Conservation (phyloP, 1,284 basidiomycete genomes). For the Moesziomyces globuligerus region DNA sequence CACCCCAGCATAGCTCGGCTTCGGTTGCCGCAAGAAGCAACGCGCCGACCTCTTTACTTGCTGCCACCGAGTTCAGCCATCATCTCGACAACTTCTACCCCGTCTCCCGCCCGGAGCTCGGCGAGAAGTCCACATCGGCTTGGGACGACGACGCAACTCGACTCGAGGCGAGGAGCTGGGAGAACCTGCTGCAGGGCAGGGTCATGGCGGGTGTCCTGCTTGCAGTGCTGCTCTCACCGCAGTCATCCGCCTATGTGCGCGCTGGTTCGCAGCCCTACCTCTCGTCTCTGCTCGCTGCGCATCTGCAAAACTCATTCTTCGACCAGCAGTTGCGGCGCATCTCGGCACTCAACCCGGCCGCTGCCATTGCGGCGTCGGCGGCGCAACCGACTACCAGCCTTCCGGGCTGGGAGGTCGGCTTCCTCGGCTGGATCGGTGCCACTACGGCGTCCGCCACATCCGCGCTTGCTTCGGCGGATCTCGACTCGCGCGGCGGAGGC, state of each 20-base stretch:
- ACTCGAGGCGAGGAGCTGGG: constrained; percentile 42
- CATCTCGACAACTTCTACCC: constrained; percentile 53
- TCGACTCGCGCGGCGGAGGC: constrained; percentile 33
- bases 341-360: constrained; percentile 37
- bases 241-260: constrained; percentile 19
- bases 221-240: constrained; percentile 33
- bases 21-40: constrained; percentile 12
- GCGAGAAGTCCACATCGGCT: constrained; percentile 17
- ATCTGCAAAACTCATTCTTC: constrained; percentile 33
- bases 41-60: constrained; percentile 27
- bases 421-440: constrained; percentile 46
- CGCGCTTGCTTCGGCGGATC: constrained; percentile 21
- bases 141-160: constrained; percentile 17
- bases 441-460: constrained; percentile 28
- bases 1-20: constrained; percentile 5
- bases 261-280: constrained; percentile 26
- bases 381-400: constrained; percentile 40
- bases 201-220: constrained; percentile 46
- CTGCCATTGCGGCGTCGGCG: constrained; percentile 10
- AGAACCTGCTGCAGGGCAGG: constrained; percentile 31
- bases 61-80: constrained; percentile 32
- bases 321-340: constrained; percentile 43
- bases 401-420: constrained; percentile 51
- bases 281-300: constrained; percentile 29
- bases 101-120: constrained; percentile 36